Conservation (phyloP, 2,329 filamentous ascomycete genomes). For the Aspergillus versicolor region DNA sequence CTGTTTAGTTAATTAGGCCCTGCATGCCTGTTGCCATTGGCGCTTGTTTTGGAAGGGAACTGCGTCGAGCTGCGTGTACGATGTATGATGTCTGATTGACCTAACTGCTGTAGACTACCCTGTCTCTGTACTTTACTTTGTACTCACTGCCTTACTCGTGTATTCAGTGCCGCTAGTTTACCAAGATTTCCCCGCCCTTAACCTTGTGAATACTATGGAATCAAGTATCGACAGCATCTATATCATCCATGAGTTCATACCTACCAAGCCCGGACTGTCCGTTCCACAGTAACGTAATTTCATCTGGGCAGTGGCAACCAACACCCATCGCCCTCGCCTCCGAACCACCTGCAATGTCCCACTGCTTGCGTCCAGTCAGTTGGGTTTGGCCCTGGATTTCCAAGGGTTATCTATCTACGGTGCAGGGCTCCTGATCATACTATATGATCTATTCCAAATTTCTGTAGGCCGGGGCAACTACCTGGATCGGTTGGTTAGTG, state of each 20-base stretch:
- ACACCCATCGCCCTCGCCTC: background rate
- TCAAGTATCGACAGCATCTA: background rate
- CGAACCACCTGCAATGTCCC: no score
- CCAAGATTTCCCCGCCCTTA: no score
- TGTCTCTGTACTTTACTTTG: background rate
- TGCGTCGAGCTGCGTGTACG: background rate
- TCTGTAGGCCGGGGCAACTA: no score
- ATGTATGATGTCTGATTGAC: background rate
- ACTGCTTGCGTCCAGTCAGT: no score
- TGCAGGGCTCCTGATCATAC: no score
- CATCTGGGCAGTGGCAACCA: slow-evolving; percentile 1
- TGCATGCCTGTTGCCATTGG: background rate
- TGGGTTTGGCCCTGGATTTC: no score
- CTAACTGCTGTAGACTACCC: background rate
- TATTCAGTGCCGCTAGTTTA: no score
- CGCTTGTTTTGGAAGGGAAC: background rate
- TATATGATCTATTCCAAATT: no score
- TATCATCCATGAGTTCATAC: background rate
- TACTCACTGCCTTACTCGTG: background rate
- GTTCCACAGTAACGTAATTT: background rate
- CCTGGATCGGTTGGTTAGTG: no score
- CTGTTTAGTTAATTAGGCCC: background rate
- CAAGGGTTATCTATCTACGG: no score
- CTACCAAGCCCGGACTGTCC: no score
- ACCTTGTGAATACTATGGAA: no score